Evolutionary conservation across 305 asterid genomes (phyloP), one percentile per base, ranked within the genome.

Genomic region (Andrographis paniculata): DNA sequence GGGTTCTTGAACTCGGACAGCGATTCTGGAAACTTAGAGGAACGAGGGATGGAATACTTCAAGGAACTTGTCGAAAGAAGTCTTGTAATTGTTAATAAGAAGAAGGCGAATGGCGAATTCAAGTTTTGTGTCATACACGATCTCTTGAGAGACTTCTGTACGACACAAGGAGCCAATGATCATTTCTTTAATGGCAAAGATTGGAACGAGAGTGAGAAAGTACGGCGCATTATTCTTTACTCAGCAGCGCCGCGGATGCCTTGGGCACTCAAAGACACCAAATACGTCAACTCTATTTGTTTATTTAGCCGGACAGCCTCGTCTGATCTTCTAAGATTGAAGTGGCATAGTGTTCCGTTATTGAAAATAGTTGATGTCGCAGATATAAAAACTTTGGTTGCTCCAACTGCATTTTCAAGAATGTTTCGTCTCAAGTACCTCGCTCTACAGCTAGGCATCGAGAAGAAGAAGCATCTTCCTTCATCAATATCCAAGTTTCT

Each of bases 111-210:
- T 27, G 62, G 48, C 15, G 44, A 56, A 43, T 56, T 63, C 23
- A 55, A 40, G 13, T 40, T 49, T 1, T 63, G 70, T 28, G 43
- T 48, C 12, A 59, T 59, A 17, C 75, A 63, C 28, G 70, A 69
- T 55, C 38, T 69, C 13, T 44, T 69, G 5, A 54, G 67, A 3
- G 59, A 59, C 2, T 21, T 33, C 13, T 33, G 38, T 33, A 9
- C 14, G 1, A 11, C 8, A 10, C 8, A n/a, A 33, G 38, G 14
- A 6, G 8, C 13, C 12, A 2, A 33, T 33, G 38, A 33, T 2
- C 38, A 33, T 4, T 33, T 33, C n/a, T 33, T 33, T 33, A 11
- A 33, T 33, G 38, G 2, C 4, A 10, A 33, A 33, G 38, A 10
- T 2, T 0, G 12, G 0, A 33, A 7, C 8, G 38, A 1, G 11